phyloP scores from a whole-genome alignment of 768 basidiomycete species.

The Xanthoconium stramineum region DNA sequence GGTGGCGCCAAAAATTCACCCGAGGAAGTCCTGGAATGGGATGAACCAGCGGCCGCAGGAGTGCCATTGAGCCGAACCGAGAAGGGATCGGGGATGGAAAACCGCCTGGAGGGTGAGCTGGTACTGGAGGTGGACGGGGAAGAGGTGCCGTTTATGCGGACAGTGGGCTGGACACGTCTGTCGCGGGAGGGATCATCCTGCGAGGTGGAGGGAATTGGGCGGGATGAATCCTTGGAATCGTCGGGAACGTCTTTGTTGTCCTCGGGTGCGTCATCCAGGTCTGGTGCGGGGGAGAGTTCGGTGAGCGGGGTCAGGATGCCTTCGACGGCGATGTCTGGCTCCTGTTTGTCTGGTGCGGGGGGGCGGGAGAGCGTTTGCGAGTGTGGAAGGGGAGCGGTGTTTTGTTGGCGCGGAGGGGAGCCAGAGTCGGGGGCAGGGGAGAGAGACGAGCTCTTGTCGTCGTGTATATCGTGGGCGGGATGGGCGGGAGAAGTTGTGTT shows the following conservation, averaged over 20 bases:
- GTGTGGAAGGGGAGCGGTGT: slow-evolving; percentile 15
- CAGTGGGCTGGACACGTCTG: slow-evolving; percentile 16
- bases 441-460: slow-evolving; percentile 54
- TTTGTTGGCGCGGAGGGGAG: slow-evolving; percentile 33
- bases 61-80: slow-evolving; percentile 22
- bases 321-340: slow-evolving; percentile 39
- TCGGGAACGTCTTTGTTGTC: slow-evolving; percentile 36
- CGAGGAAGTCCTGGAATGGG: slow-evolving; percentile 28
- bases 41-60: slow-evolving; percentile 15
- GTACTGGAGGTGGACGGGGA: slow-evolving; percentile 17
- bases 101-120: slow-evolving; percentile 23
- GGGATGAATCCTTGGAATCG: slow-evolving; percentile 22
- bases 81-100: slow-evolving; percentile 18
- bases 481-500: slow-evolving; percentile 9
- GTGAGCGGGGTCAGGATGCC: slow-evolving; percentile 67
- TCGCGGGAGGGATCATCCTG: slow-evolving; percentile 16
- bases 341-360: slow-evolving; percentile 26
- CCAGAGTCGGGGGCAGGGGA: slow-evolving; percentile 51
- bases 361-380: slow-evolving; percentile 18
- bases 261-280: slow-evolving; percentile 43
- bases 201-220: slow-evolving; percentile 14
- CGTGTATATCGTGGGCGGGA: slow-evolving; percentile 17
- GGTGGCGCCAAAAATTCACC: slow-evolving; percentile 30
- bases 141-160: slow-evolving; percentile 23
- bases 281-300: slow-evolving; percentile 68